phyloP scores from a whole-genome alignment of 73 alveolate genomes.

The Symbiodinium pilosum region DNA sequence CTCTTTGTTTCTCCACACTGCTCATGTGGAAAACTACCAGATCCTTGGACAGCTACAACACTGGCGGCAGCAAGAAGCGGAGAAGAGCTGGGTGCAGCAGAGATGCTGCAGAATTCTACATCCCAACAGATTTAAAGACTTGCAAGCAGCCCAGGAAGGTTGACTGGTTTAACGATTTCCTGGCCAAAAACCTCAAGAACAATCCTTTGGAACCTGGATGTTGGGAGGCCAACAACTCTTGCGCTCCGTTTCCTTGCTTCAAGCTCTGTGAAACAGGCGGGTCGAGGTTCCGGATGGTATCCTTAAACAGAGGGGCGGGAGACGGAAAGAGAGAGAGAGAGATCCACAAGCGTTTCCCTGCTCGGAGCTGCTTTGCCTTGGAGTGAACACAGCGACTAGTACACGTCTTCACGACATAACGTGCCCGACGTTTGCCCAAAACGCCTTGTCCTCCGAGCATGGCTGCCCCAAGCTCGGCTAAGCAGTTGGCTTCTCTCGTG shows the following conservation, averaged over 20 bases:
- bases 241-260: conserved; percentile 16
- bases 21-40: neutral
- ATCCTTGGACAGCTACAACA: neutral
- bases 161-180: neutral
- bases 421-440: no score
- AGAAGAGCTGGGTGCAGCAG: neutral
- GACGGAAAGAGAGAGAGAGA: no score
- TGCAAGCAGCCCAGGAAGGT: neutral
- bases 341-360: no score
- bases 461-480: no score
- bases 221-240: neutral
- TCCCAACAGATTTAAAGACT: neutral
- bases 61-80: neutral
- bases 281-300: no score
- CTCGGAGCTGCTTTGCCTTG: no score
- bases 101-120: neutral
- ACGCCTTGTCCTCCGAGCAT: no score
- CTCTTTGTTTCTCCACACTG: neutral
- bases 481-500: no score
- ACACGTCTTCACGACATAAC: no score
- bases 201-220: conserved; percentile 32
- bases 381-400: no score
- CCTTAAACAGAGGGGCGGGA: neutral
- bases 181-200: neutral
- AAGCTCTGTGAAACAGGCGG: neutral